Evolutionary conservation across 257 asterid species (phyloP), one percentile per base, ranked within the genome.

Genomic region (Paraleonurus japonicus): DNA sequence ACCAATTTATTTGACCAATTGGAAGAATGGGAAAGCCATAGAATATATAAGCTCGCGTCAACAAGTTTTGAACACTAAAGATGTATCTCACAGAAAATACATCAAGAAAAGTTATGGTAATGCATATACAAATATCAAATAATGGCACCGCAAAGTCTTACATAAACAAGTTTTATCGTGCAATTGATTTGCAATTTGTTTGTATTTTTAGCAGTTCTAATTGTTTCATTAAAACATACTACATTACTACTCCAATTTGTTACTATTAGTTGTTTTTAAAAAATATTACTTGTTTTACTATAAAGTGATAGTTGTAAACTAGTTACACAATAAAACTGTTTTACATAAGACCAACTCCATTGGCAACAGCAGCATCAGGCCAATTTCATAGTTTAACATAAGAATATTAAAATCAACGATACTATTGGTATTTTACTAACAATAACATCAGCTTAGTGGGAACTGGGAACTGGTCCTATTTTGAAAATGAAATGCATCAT

Each of bases 31-130:
- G 35, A 11, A 20, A 61, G 16, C 22, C n/a, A 5, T 19, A 37
- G 2, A 3, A 17, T 24, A 35, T 0, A 22, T 13, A 54, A 37
- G 61, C 20, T 5, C 45, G 19, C 53, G 1, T 62, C 35, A 12
- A n/a, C 16, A 67, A 7, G 30, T 45, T 57, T 45, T 23, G 58
- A n/a, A 47, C 57, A 67, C 16, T 51, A 13, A 23, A 32, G 28
- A 19, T n/a, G 57, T 20, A n/a, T 50, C 72, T 69, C 54, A 26
- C 9, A 22, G n/a, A n/a, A n/a, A 23, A 35, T 7, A 1, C 7
- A 47, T 57, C 70, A 71, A 32, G 68, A 23, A 61, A 60, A 28
- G 15, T 27, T 20, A 35, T 65, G 35, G 4, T 69, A 58, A 23
- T 15, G 37, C 39, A 53, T 39, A 58, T 41, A 60, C 63, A 9